Evolutionary conservation across 306 rosid genomes (phyloP).

Genomic region (Purshia tridentata): DNA sequence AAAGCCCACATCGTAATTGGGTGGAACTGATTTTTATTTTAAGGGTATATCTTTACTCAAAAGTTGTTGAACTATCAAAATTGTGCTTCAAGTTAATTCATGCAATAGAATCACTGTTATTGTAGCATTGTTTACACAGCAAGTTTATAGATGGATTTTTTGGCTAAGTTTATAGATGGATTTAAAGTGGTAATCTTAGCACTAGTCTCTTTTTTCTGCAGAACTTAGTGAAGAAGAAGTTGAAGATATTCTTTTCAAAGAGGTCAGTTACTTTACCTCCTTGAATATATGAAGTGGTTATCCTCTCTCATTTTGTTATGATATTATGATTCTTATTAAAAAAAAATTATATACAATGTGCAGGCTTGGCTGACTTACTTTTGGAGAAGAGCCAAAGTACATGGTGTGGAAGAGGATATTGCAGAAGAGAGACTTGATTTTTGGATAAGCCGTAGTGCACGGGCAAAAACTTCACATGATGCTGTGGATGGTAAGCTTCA

Average conservation of each 20-base stretch:
- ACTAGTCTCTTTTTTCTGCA: slow-evolving; percentile 47
- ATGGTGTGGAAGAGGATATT: slow-evolving; percentile 87
- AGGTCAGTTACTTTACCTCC: slow-evolving; percentile 51
- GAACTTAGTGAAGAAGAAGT: slow-evolving; percentile 88
- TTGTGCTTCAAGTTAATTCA: background rate
- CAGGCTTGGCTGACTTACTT: slow-evolving; percentile 92
- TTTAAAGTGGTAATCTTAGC: slow-evolving; percentile 18
- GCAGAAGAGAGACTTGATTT: slow-evolving; percentile 84
- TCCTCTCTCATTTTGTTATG: slow-evolving; percentile 7
- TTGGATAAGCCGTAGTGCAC: slow-evolving; percentile 79
- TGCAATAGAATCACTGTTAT: background rate
- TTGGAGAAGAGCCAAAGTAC: slow-evolving; percentile 92
- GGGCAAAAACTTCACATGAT: slow-evolving; percentile 82
- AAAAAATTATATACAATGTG: background rate
- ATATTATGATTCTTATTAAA: background rate
- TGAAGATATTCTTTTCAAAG: slow-evolving; percentile 85
- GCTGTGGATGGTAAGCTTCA: slow-evolving; percentile 84
- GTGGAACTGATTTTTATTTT: background rate
- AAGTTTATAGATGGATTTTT: slow-evolving; percentile 17
- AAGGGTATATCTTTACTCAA: no score
- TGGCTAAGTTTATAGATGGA: slow-evolving; percentile 19
- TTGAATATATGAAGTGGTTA: background rate
- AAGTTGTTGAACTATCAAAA: background rate
- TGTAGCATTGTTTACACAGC: slow-evolving; percentile 9
- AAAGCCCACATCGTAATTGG: background rate